Conservation (phyloP, 257 asterid species). For the Solanum chaucha region DNA sequence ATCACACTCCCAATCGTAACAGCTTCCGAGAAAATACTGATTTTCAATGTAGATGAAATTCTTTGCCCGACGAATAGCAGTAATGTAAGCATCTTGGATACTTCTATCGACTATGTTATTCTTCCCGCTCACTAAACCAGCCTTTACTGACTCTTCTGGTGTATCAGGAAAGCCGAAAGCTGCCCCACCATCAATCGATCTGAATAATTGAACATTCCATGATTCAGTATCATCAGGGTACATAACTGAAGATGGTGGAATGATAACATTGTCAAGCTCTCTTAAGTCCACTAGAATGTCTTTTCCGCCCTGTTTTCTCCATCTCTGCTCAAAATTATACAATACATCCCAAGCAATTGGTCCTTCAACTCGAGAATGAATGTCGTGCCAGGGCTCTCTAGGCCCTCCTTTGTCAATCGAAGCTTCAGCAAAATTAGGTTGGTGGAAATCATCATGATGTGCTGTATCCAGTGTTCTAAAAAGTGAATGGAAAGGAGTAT, state of each 20-base stretch:
- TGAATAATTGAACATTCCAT: conserved; percentile 77
- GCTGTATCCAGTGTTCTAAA: conserved; percentile 76
- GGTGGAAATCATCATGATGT: conserved; percentile 83
- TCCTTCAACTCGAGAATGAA: conserved; percentile 72
- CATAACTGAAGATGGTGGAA: conserved; percentile 71
- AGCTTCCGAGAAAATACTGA: conserved; percentile 74
- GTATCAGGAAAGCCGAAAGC: conserved; percentile 81
- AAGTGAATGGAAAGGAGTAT: conserved; percentile 72
- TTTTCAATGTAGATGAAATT: conserved; percentile 67
- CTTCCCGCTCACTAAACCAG: conserved; percentile 80
- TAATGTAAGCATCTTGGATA: conserved; percentile 79
- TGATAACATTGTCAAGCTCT: conserved; percentile 47
- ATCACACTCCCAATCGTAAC: conserved; percentile 50
- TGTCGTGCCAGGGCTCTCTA: conserved; percentile 89
- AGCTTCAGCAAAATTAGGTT: conserved; percentile 65
- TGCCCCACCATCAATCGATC: conserved; percentile 92
- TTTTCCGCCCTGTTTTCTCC: conserved; percentile 83
- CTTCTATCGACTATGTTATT: conserved; percentile 71
- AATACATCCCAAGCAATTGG: conserved; percentile 87
- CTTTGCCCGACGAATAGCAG: conserved; percentile 86
- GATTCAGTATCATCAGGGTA: conserved; percentile 60
- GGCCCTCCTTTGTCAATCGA: conserved; percentile 69
- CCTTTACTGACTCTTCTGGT: conserved; percentile 63
- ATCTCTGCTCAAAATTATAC: conserved; percentile 79
- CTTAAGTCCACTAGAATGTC: conserved; percentile 49